Evolutionary conservation across 768 basidiomycete species (phyloP).

Genomic region (Pleurotus eryngii): DNA sequence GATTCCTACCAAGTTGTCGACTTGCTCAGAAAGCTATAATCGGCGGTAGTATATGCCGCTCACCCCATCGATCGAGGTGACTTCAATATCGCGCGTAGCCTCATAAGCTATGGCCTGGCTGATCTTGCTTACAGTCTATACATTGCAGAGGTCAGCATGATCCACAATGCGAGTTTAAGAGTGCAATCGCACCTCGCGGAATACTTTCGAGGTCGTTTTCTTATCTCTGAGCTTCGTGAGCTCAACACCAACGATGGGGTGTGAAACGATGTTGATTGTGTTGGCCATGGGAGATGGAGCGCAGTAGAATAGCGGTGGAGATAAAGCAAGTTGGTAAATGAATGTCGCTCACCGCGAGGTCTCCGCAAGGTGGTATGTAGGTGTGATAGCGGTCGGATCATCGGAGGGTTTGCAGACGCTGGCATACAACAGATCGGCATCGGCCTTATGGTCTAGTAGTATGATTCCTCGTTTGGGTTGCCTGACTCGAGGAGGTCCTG

Average conservation of each 20-base stretch:
- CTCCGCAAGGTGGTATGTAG: not conserved
- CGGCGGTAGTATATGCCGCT: slow-evolving; percentile 18
- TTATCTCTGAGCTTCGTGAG: slow-evolving; percentile 66
- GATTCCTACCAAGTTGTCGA: slow-evolving; percentile 47
- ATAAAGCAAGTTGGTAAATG: no score
- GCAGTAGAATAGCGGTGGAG: no score
- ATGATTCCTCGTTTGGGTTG: slow-evolving; percentile 8
- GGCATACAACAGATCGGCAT: no score
- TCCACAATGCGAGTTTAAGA: not conserved
- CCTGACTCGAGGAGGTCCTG: slow-evolving; percentile 8
- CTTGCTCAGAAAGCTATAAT: not conserved
- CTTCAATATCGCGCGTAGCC: slow-evolving; percentile 66
- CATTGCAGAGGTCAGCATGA: not conserved
- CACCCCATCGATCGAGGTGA: slow-evolving; percentile 64
- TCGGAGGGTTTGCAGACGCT: no score
- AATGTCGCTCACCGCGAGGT: not conserved
- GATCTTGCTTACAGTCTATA: slow-evolving; percentile 70
- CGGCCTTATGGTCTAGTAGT: slow-evolving; percentile 10
- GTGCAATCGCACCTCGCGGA: slow-evolving; percentile 59
- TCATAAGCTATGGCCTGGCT: slow-evolving; percentile 81
- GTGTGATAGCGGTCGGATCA: not conserved
- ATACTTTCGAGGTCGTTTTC: slow-evolving; percentile 65
- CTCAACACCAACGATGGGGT: slow-evolving; percentile 72
- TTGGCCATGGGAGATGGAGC: slow-evolving; percentile 17
- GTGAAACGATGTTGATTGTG: slow-evolving; percentile 52